Base-by-base conservation (phyloP, 2,329 filamentous ascomycete species). In the Xylaria sp. region DNA sequence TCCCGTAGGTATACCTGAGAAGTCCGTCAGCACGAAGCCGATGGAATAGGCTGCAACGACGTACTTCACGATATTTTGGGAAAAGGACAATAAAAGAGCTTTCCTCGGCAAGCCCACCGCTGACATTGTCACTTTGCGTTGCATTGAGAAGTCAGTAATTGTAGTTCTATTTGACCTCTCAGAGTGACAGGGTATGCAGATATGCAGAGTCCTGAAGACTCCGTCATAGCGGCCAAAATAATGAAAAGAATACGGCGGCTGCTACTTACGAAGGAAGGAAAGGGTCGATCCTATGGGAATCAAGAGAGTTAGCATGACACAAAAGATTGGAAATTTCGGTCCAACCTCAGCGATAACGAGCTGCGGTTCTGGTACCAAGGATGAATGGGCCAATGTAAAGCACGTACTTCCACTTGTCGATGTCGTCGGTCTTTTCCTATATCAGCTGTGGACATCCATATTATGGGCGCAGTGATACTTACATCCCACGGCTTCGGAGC, bases 61-160 rank as follows among this genome's bases (percentile, higher is more conserved):
- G 98, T 58, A 93, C 88, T 85, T 99, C 96, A 77, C 96, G 91
- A 81, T 99, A 99, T 82, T 97, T 97, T 71, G 96, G 96, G 78
- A 98, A 98, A 6, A 98, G 84, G 0, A 77, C 74, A 6, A 85
- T 86, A 79, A 99, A 99, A 4, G 92, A 94, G 1, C 93, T 97
- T 83, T 98, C 96, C 81, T 99, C 95, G 61, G 90, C 87, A 79
- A 99, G 97, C 21, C 92, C 91, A 72, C 96, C 96, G 64, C 88
- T 93, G 36, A 84, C 82, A 81, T 98, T 98, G 82, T 98, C 92
- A 24, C 68, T 70, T 65, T n/a, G 30, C 7, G 17, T 45, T 19
- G 4, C 7, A 12, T 45, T 19, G 4, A 3, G 24, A 17, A 62
- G 55, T 70, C 27, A 70, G 65, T 50, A 27, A 55, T 27, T 36